phyloP scores from a whole-genome alignment of 441 rosid species.

The Manihot esculenta region DNA sequence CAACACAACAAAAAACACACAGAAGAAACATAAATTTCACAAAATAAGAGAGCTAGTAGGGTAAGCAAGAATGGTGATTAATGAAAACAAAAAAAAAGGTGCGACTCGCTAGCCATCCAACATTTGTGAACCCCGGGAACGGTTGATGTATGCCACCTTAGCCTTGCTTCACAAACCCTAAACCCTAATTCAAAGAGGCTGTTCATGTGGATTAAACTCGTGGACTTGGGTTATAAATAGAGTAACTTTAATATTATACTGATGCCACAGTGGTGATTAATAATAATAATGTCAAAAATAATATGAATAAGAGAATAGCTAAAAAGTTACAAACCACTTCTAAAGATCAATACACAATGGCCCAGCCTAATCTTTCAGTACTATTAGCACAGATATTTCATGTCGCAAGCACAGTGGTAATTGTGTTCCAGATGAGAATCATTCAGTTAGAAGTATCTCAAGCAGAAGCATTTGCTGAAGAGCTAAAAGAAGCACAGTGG shows the following conservation, averaged over 20 bases:
- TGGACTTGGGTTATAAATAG: no score
- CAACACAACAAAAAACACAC: neutral
- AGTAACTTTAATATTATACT: no score
- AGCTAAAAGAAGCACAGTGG: constrained; percentile 17
- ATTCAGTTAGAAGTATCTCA: constrained; percentile 13
- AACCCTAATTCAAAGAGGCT: no score
- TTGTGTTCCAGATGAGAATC: constrained; percentile 3
- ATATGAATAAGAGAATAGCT: neutral
- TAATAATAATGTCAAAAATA: no score
- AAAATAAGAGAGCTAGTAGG: neutral
- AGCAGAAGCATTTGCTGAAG: constrained; percentile 19
- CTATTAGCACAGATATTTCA: constrained; percentile 14
- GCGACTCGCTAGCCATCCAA: no score
- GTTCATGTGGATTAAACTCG: no score
- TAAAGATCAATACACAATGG: neutral
- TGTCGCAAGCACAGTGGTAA: constrained; percentile 13
- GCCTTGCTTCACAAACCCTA: no score
- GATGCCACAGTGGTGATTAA: neutral
- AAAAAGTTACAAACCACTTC: neutral
- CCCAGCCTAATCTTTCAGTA: neutral
- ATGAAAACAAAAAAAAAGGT: no score
- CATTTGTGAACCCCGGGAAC: no score
- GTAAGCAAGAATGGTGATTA: neutral
- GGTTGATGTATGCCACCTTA: no score
- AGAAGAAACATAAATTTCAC: neutral